Evolutionary conservation across 2,329 filamentous ascomycete genomes (phyloP).

Genomic region (Aureobasidium subglaciale): DNA sequence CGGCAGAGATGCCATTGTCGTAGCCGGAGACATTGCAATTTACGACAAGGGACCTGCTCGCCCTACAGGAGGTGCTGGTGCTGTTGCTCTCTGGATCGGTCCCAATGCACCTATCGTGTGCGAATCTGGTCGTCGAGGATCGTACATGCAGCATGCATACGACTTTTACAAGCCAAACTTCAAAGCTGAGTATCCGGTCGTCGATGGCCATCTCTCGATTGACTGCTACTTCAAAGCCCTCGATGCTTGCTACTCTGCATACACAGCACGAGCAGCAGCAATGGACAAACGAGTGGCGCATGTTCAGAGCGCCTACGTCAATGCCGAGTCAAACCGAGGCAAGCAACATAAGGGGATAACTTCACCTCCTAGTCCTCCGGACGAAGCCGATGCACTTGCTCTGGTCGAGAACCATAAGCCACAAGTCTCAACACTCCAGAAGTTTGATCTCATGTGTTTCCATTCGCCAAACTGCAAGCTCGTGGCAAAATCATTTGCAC

Average conservation of each 20-base stretch:
- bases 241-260: slow-evolving; percentile 47
- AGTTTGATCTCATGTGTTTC: too few species aligned
- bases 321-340: too few species aligned
- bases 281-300: too few species aligned
- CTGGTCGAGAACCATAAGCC: too few species aligned
- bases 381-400: too few species aligned
- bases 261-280: too few species aligned
- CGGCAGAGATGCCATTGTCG: slow-evolving; percentile 45
- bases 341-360: too few species aligned
- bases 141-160: slow-evolving; percentile 46
- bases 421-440: too few species aligned
- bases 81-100: slow-evolving; percentile 47
- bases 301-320: too few species aligned
- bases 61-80: slow-evolving; percentile 47
- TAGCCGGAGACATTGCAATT: slow-evolving; percentile 47
- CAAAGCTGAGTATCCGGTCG: slow-evolving; percentile 47
- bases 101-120: slow-evolving; percentile 44
- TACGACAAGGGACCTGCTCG: slow-evolving; percentile 49
- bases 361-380: too few species aligned
- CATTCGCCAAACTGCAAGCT: too few species aligned
- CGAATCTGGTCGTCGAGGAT: slow-evolving; percentile 44
- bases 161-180: slow-evolving; percentile 51
- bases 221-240: slow-evolving; percentile 48
- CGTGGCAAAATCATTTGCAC: too few species aligned
- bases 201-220: slow-evolving; percentile 47